phyloP scores from a whole-genome alignment of 2,329 filamentous ascomycete genomes.

The Ascochyta rabiei region DNA sequence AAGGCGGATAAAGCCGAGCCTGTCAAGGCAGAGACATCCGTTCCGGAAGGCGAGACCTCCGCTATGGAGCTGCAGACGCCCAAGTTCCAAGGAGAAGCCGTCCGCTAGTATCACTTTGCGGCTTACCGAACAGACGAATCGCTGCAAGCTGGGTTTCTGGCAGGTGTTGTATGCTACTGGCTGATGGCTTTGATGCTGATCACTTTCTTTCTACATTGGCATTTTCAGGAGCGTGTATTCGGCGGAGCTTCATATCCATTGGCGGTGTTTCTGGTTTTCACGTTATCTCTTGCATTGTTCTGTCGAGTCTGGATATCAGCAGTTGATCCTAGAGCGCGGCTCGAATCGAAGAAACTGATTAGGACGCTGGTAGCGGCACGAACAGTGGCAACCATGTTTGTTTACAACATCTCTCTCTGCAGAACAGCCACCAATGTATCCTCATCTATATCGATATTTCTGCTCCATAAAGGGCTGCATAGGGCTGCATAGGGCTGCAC shows the following conservation, averaged over 20 bases:
- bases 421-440: conserved; percentile 25
- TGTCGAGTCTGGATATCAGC: conserved; percentile 26
- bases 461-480: too few relatives aligned
- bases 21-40: conserved; percentile 19
- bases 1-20: conserved; percentile 12
- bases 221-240: conserved; percentile 46
- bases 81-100: conserved; percentile 27
- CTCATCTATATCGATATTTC: background rate
- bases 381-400: background rate
- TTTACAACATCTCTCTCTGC: conserved; percentile 7
- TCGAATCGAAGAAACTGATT: background rate
- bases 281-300: conserved; percentile 13
- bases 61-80: conserved; percentile 33
- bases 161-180: background rate
- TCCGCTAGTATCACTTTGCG: conserved; percentile 24
- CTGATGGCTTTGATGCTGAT: conserved; percentile 2
- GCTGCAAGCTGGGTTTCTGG: background rate
- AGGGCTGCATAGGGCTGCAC: too few relatives aligned
- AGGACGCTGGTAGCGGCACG: background rate
- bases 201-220: conserved; percentile 30
- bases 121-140: background rate
- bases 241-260: conserved; percentile 38
- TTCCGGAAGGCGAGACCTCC: conserved; percentile 30
- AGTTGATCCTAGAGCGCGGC: background rate
- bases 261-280: conserved; percentile 32